These are phyloP conservation scores for Elasticomyces elasticus DNA, from an alignment of 495 filamentous ascomycete genomes.

Conservation along the genomic window DNA sequence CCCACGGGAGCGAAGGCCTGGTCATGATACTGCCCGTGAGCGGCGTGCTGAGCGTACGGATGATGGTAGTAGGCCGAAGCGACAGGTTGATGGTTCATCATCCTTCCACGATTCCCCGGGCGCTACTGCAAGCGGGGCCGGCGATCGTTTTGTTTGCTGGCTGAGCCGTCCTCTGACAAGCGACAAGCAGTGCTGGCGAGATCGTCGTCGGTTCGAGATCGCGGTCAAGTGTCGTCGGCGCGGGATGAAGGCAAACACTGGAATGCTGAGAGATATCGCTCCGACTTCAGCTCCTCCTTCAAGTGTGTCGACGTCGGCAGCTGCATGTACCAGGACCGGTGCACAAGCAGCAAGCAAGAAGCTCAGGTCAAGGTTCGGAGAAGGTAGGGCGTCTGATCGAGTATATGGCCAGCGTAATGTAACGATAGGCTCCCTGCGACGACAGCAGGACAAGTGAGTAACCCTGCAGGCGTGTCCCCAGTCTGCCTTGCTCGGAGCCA, in stretches of 20 bases:
- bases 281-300: constrained; percentile 1
- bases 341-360: constrained; percentile 4
- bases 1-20: constrained; percentile 11
- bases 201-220: background rate
- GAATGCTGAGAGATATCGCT: constrained; percentile 1
- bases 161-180: background rate
- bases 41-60: background rate
- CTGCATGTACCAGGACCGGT: constrained; percentile 2
- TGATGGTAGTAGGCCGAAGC: constrained; percentile 5
- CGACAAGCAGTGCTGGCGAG: background rate
- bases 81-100: constrained; percentile 15
- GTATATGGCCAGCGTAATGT: constrained; percentile 6
- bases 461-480: constrained; percentile 6
- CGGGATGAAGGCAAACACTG: constrained; percentile 1
- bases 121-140: constrained; percentile 20
- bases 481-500: constrained; percentile 15
- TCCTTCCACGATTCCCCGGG: constrained; percentile 5
- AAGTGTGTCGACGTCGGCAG: background rate
- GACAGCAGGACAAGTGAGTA: background rate
- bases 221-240: background rate
- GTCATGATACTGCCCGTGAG: constrained; percentile 20
- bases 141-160: constrained; percentile 12
- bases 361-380: constrained; percentile 1
- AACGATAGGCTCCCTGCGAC: constrained; percentile 2
- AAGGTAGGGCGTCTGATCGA: constrained; percentile 3